Conservation (phyloP, 768 basidiomycete genomes). For the Lactarius hatsudake region DNA sequence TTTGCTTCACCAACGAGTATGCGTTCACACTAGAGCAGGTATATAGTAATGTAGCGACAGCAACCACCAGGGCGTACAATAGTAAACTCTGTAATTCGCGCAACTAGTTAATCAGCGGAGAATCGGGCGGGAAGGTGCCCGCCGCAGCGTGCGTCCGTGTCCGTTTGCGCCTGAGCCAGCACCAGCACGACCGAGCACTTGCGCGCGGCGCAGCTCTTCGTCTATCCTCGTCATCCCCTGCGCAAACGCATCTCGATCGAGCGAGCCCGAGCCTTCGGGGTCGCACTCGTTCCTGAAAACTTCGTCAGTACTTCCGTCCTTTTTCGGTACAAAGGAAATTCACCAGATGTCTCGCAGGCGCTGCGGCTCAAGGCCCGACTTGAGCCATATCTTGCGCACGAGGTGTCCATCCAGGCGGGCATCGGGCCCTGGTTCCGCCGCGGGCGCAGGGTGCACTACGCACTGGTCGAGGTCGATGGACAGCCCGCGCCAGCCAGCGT, state of each 20-base stretch:
- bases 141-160: neutral
- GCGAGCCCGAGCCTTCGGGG: constrained; percentile 44
- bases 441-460: constrained; percentile 28
- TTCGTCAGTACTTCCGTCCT: neutral
- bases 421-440: constrained; percentile 37
- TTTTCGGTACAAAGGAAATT: constrained; percentile 20
- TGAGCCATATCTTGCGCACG: constrained; percentile 57
- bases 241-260: constrained; percentile 61
- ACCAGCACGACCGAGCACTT: constrained; percentile 29
- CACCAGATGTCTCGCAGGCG: constrained; percentile 64
- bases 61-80: neutral
- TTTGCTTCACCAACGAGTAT: neutral
- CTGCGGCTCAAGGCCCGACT: constrained; percentile 49
- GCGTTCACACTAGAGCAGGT: neutral
- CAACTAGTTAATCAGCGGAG: constrained; percentile 7
- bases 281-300: constrained; percentile 64
- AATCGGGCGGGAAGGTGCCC: constrained; percentile 18
- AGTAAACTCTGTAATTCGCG: neutral
- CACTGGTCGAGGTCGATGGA: constrained; percentile 60
- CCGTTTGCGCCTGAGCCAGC: neutral
- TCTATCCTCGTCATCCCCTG: constrained; percentile 80
- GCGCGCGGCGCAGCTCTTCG: constrained; percentile 62
- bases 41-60: constrained; percentile 3
- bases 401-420: constrained; percentile 53
- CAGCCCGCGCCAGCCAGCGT: constrained; percentile 67